A percentile compares a stretch with the other conserved stretches of the same genome.
Conservation (phyloP, 2,329 filamentous ascomycete species). For the Alternaria ventricosa region DNA sequence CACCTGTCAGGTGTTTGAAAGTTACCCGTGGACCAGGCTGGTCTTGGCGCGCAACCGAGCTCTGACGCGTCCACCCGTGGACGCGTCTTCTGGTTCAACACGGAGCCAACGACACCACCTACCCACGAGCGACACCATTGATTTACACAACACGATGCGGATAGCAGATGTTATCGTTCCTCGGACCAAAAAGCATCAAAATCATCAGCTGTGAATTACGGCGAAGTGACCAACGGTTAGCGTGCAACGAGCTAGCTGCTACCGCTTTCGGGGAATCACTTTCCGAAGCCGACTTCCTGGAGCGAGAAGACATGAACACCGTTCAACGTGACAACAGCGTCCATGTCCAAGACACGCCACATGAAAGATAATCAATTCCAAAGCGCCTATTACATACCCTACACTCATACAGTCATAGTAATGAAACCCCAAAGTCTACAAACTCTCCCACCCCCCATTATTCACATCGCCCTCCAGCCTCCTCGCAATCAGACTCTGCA, state of each 20-base stretch:
- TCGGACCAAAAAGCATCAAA: too few species aligned
- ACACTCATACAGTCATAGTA: not conserved
- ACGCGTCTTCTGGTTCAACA: not conserved
- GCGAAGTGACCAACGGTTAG: not conserved
- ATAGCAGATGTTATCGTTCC: too few species aligned
- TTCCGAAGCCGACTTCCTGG: not conserved
- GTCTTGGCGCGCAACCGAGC: not conserved
- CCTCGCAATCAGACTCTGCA: constrained; percentile 87
- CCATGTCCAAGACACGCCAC: not conserved
- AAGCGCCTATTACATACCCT: not conserved
- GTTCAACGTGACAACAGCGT: too few species aligned
- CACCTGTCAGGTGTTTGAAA: not conserved
- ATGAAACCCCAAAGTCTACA: constrained; percentile 35
- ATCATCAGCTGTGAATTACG: too few species aligned
- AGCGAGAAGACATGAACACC: not conserved
- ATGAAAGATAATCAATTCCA: not conserved
- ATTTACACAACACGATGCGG: not conserved
- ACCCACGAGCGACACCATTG: not conserved
- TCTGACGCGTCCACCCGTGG: not conserved
- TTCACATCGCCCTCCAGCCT: constrained; percentile 96
- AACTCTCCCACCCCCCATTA: constrained; percentile 92
- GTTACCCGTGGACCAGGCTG: too few species aligned
- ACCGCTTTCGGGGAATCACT: not conserved
- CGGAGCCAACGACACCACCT: not conserved
- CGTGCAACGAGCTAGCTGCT: not conserved